These are phyloP conservation scores for Calonectria hongkongensis DNA, from an alignment of 2,329 filamentous ascomycete genomes.

Conservation along the genomic window DNA sequence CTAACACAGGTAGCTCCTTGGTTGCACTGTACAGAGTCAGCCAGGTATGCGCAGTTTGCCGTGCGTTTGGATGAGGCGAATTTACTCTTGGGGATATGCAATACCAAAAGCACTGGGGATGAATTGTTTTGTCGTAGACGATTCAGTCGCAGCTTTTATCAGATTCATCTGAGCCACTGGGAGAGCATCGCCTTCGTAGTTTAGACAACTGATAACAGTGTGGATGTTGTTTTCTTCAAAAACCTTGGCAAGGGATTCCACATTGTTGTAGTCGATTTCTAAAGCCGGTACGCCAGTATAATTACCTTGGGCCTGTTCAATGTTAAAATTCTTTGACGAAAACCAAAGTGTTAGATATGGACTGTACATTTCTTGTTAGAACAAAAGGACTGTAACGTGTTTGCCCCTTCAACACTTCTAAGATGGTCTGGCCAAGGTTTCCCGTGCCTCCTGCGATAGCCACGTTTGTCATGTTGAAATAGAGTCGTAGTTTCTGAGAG, in stretches of 20 bases:
- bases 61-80: not conserved
- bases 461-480: conserved; percentile 2
- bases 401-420: not conserved
- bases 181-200: conserved; percentile 1
- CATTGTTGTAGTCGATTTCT: conserved; percentile 2
- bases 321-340: not conserved
- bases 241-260: not conserved
- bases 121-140: not conserved
- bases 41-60: not conserved
- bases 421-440: not conserved
- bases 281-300: not conserved
- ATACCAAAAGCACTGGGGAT: conserved; percentile 7
- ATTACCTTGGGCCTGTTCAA: not conserved
- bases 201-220: conserved; percentile 4
- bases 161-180: not conserved
- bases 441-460: conserved; percentile 19
- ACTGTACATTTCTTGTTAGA: conserved; percentile 4
- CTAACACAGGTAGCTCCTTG: not conserved
- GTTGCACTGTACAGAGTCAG: not conserved
- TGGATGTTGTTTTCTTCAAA: conserved; percentile 7
- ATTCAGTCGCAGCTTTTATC: not conserved
- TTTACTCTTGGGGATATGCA: not conserved
- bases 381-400: not conserved
- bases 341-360: not conserved
- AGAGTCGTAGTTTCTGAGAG: not conserved